Percentiles rank a stretch among this genome's conserved stretches.
Evolutionary conservation across 768 basidiomycete genomes (phyloP).

Genomic region (Pholiota molesta): DNA sequence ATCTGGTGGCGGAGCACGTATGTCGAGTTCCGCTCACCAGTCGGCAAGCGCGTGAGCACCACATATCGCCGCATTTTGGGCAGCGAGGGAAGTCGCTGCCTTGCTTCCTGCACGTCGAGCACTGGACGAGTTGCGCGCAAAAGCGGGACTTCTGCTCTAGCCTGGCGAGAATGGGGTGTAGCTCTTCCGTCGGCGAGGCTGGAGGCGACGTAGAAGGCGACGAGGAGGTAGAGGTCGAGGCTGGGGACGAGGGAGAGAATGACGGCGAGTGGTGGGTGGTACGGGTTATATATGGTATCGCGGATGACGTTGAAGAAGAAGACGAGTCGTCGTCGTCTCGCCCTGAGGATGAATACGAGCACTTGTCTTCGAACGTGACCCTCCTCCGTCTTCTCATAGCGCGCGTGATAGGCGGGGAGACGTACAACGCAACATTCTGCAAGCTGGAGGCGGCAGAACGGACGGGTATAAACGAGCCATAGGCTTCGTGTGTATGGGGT

Average conservation of each 20-base stretch:
- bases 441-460: conserved; percentile 28
- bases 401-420: conserved; percentile 17
- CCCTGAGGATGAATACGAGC: conserved; percentile 19
- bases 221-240: conserved; percentile 21
- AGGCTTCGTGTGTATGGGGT: conserved; percentile 25
- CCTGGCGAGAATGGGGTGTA: conserved; percentile 52
- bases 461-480: conserved; percentile 31
- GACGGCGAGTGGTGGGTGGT: conserved; percentile 18
- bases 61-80: conserved; percentile 56
- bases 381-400: conserved; percentile 19
- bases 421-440: conserved; percentile 20
- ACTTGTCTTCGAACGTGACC: conserved; percentile 25
- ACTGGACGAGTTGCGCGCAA: conserved; percentile 39
- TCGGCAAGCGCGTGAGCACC: conserved; percentile 69
- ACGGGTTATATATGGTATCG: conserved; percentile 25
- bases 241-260: conserved; percentile 20
- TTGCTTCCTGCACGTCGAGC: conserved; percentile 54
- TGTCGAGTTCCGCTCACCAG: conserved; percentile 56
- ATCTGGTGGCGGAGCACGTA: conserved; percentile 33
- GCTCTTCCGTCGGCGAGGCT: conserved; percentile 13
- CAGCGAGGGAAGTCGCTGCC: conserved; percentile 67
- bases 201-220: conserved; percentile 11
- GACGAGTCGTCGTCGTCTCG: conserved; percentile 19
- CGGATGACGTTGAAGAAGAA: conserved; percentile 16
- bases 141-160: conserved; percentile 58